Evolutionary conservation across 495 filamentous ascomycete species (phyloP).

Genomic region (Daldinia vernicosa): DNA sequence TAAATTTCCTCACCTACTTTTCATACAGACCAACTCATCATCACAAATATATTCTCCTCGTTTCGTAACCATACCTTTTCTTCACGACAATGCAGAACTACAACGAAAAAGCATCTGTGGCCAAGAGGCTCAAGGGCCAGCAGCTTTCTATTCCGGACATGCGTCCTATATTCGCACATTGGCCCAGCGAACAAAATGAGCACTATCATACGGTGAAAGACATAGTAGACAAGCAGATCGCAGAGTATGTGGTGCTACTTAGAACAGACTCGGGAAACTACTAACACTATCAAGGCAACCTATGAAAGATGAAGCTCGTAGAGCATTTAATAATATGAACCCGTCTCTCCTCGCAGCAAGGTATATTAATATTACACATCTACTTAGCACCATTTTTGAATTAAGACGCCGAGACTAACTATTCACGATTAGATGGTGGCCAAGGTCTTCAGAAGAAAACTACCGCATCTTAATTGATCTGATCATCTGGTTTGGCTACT

Average conservation of each 20-base stretch:
- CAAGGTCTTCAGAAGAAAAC: constrained; percentile 20
- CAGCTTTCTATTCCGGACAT: constrained; percentile 41
- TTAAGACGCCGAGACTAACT: background rate
- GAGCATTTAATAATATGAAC: constrained; percentile 27
- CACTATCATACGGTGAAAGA: constrained; percentile 36
- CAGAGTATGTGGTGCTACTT: constrained; percentile 18
- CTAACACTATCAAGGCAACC: constrained; percentile 16
- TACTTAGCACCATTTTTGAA: background rate
- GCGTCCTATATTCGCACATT: constrained; percentile 37
- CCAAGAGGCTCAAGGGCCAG: constrained; percentile 37
- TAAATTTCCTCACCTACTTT: background rate
- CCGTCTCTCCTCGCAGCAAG: constrained; percentile 38
- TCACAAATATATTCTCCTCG: background rate
- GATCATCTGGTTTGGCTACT: constrained; percentile 42
- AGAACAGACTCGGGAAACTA: background rate
- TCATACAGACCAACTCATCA: background rate
- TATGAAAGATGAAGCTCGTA: constrained; percentile 27
- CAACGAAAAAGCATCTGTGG: constrained; percentile 34
- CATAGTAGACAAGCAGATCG: constrained; percentile 26
- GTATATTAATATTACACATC: constrained; percentile 10
- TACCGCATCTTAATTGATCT: constrained; percentile 33
- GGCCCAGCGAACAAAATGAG: constrained; percentile 35
- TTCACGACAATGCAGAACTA: constrained; percentile 19
- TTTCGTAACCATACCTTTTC: background rate
- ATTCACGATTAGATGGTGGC: constrained; percentile 42